A percentile compares a stretch with the other conserved stretches of the same genome.
Evolutionary conservation across 176 grass and related monocot species (phyloP).

Genomic region (Chloris gayana): DNA sequence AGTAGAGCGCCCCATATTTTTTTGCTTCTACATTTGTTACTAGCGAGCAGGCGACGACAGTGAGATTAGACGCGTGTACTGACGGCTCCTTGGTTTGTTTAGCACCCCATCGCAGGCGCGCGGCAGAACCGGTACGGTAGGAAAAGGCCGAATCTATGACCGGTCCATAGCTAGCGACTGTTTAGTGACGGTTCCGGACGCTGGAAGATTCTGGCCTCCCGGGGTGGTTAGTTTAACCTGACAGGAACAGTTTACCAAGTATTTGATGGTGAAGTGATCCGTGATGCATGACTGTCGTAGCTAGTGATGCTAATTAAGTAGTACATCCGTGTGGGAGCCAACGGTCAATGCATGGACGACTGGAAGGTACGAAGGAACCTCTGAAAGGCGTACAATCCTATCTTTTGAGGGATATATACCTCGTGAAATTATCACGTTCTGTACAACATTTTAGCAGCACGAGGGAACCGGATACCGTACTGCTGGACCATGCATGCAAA

Average conservation of each 20-base stretch:
- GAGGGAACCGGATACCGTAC: no score
- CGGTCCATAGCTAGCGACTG: background rate
- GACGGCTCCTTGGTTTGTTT: conserved; percentile 4
- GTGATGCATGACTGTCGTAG: no score
- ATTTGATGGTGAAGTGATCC: no score
- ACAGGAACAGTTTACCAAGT: background rate
- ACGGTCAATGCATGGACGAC: background rate
- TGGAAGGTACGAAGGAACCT: no score
- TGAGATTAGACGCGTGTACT: conserved; percentile 8
- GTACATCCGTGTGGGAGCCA: no score
- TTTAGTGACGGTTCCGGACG: background rate
- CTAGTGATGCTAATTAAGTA: no score
- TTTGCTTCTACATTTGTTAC: background rate
- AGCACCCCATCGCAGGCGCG: background rate
- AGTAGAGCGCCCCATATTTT: background rate
- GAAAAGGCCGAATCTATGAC: background rate
- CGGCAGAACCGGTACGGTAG: background rate
- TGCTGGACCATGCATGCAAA: no score
- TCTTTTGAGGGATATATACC: background rate
- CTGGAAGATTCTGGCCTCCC: background rate
- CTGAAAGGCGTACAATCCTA: background rate
- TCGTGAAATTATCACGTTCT: background rate
- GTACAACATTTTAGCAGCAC: background rate
- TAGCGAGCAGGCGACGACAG: background rate
- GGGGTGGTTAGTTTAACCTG: background rate